Percentiles rank a stretch among this genome's conserved stretches.
These are phyloP conservation scores for Elongisporangium undulatum DNA, from an alignment of 352 stramenopile genomes.

Conservation along the genomic window DNA sequence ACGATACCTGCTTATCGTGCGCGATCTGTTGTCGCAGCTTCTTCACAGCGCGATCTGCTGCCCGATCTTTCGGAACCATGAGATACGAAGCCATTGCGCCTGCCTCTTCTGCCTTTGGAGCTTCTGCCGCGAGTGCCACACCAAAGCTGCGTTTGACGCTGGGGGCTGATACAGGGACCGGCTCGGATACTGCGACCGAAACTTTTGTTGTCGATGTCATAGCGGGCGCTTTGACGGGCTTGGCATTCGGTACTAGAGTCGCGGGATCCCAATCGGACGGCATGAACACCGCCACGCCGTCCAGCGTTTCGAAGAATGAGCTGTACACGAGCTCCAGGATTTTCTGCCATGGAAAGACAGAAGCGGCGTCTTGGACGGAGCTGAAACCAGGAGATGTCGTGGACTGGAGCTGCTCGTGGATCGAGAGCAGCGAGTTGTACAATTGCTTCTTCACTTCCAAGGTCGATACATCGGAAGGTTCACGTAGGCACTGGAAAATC, in stretches of 20 bases:
- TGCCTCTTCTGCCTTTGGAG: neutral
- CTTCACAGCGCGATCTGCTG: slow-evolving; percentile 24
- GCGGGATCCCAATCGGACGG: slow-evolving; percentile 18
- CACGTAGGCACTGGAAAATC: slow-evolving; percentile 23
- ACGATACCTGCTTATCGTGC: slow-evolving; percentile 35
- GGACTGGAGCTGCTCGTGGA: slow-evolving; percentile 34
- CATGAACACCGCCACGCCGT: slow-evolving; percentile 42
- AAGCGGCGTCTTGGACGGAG: slow-evolving; percentile 13
- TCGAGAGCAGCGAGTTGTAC: slow-evolving; percentile 41
- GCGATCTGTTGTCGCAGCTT: slow-evolving; percentile 49
- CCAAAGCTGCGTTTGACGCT: slow-evolving; percentile 41
- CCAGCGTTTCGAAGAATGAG: slow-evolving; percentile 55
- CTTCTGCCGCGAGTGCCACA: neutral
- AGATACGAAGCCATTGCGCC: neutral
- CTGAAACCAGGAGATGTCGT: neutral
- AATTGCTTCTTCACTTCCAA: slow-evolving; percentile 62
- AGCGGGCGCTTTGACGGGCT: slow-evolving; percentile 1
- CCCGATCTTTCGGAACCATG: neutral
- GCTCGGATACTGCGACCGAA: neutral
- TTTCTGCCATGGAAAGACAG: slow-evolving; percentile 42
- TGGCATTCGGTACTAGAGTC: slow-evolving; percentile 10
- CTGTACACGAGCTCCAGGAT: slow-evolving; percentile 59
- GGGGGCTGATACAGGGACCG: slow-evolving; percentile 22
- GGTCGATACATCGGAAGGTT: slow-evolving; percentile 26
- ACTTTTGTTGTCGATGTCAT: neutral